Base-by-base conservation (phyloP, 1,284 basidiomycete species). In the Moesziomyces parantarcticus region DNA sequence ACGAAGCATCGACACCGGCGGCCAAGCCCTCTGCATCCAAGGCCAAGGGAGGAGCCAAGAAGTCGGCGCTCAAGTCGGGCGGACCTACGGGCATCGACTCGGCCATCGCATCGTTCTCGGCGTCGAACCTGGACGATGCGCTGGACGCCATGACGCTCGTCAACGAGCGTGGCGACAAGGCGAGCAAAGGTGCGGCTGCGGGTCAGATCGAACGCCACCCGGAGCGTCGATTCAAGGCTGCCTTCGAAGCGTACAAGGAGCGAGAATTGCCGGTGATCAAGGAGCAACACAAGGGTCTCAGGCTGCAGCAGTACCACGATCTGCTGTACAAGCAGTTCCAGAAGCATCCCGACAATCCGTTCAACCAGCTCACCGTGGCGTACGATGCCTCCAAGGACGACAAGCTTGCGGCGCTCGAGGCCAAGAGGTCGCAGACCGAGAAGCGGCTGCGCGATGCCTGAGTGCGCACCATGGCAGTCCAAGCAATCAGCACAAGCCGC, bases 211-310 rank as follows among this genome's bases (percentile, higher is more conserved):
- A 99, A 86, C 88, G 88, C 51, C 95, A 99, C 87, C 95, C 95
- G 50, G 95, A 99, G 89, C 92, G 94, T 75, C 59, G 89, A 85
- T 62, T 58, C 74, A 72, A 64, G 58, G 93, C 90, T 41, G 92
- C 94, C 7, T 94, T 92, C 76, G 93, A 95, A 81, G 93, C 93
- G 5, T 98, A 95, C 85, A 89, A 92, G 81, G 94, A 97, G 76
- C 87, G 89, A 4, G 92, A 97, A 81, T 86, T 98, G 75, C 93
- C 95, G 0, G 90, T 88, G 23, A 76, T 91, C 66, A 90, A 88
- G 82, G 85, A 88, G 72, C 93, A 97, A 88, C 91, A 91, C 81
- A 92, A 92, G 50, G 92, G 92, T 2, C 85, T 94, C 69, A 89
- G 92, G 52, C 82, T 94, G 78, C 90, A 94, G 77, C 93, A 95